Conservation (phyloP, 169 alveolate species). For the Plasmodium reichenowi region DNA sequence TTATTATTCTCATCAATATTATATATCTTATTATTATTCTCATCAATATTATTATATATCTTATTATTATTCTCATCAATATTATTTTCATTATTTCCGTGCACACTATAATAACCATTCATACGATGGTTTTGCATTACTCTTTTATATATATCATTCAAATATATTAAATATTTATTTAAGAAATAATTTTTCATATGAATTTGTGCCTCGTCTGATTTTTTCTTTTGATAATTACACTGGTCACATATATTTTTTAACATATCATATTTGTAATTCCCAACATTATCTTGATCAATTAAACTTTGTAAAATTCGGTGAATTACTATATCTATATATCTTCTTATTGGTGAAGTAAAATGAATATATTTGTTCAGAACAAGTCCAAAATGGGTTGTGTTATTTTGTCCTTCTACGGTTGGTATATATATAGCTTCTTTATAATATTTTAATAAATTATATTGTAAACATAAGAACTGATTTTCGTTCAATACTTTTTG, state of each 20-base stretch:
- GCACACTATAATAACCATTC: background rate
- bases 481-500: constrained; percentile 78
- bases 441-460: constrained; percentile 81
- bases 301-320: constrained; percentile 93
- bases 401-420: constrained; percentile 42
- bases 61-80: background rate
- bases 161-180: constrained; percentile 80
- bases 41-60: background rate
- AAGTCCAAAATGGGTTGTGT: constrained; percentile 95
- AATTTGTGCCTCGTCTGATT: constrained; percentile 87
- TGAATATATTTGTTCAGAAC: constrained; percentile 97
- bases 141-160: constrained; percentile 29
- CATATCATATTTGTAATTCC: constrained; percentile 49
- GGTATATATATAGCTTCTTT: constrained; percentile 85
- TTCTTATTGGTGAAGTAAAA: constrained; percentile 99
- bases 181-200: constrained; percentile 84
- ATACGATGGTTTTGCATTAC: constrained; percentile 1
- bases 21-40: background rate
- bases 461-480: constrained; percentile 80
- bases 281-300: constrained; percentile 32
- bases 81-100: background rate
- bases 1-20: background rate
- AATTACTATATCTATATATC: constrained; percentile 98
- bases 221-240: constrained; percentile 86
- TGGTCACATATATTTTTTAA: constrained; percentile 81